Evolutionary conservation across 1,139 yeast species (phyloP).

Genomic region (Sugiyamaella grinbergsii): DNA sequence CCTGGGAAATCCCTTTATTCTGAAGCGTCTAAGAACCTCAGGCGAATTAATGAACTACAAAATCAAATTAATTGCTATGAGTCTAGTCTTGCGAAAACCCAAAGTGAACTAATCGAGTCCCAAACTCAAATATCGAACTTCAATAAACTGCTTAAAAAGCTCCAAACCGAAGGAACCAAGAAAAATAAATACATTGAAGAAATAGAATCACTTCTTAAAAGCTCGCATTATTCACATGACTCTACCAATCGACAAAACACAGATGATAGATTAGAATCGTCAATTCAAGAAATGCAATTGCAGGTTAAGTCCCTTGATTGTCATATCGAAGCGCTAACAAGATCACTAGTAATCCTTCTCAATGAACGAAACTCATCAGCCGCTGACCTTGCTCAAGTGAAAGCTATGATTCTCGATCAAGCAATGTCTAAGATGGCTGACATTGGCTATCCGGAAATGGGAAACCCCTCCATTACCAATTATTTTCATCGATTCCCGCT

Average conservation of each 20-base stretch:
- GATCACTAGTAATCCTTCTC: constrained; percentile 2
- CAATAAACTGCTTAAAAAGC: neutral
- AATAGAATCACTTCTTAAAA: neutral
- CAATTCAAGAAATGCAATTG: constrained; percentile 9
- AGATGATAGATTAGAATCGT: neutral
- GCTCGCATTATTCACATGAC: no score
- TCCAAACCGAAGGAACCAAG: constrained; percentile 4
- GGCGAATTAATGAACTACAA: constrained; percentile 10
- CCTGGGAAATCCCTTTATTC: constrained; percentile 5
- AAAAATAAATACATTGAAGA: constrained; percentile 10
- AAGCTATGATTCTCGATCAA: constrained; percentile 1
- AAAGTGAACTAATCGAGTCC: constrained; percentile 10
- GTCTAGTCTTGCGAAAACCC: constrained; percentile 1
- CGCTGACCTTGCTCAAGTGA: constrained; percentile 6
- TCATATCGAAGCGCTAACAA: neutral
- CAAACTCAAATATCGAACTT: constrained; percentile 10
- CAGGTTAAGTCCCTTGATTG: constrained; percentile 1
- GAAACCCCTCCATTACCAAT: neutral
- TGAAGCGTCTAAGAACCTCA: constrained; percentile 4
- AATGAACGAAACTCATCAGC: constrained; percentile 12
- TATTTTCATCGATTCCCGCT: neutral
- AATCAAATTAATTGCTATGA: constrained; percentile 12
- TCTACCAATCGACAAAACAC: neutral
- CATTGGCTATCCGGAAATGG: neutral
- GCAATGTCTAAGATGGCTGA: constrained; percentile 5